A percentile compares a stretch with the other conserved stretches of the same genome.
Conservation (phyloP, 2,329 filamentous ascomycete genomes). For the Ceratocystis papillata region DNA sequence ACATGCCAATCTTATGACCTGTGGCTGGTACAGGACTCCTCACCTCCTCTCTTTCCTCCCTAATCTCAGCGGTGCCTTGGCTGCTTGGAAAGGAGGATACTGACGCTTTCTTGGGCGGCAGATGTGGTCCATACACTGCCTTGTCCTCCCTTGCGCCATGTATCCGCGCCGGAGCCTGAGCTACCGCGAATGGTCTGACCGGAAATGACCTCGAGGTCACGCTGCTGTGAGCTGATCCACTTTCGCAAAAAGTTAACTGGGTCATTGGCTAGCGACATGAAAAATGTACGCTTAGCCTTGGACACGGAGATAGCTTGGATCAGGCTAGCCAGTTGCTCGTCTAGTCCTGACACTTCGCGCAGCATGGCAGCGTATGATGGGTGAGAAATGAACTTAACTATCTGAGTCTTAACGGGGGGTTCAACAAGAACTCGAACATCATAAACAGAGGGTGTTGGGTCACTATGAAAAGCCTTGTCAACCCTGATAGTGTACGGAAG, state of each 20-base stretch:
- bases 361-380: constrained; percentile 60
- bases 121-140: constrained; percentile 47
- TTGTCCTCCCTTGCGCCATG: constrained; percentile 55
- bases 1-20: too few species aligned
- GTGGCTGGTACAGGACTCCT: not conserved
- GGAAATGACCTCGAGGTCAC: constrained; percentile 78
- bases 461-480: constrained; percentile 68
- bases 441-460: constrained; percentile 72
- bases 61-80: constrained; percentile 27
- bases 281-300: constrained; percentile 85
- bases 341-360: constrained; percentile 62
- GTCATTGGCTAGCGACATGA: constrained; percentile 65
- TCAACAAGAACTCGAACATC: constrained; percentile 78
- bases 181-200: constrained; percentile 64
- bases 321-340: constrained; percentile 75
- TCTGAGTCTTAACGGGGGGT: constrained; percentile 62
- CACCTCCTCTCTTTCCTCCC: not conserved
- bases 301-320: constrained; percentile 73
- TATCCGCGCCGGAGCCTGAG: constrained; percentile 37
- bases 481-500: constrained; percentile 89
- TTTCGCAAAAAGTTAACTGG: constrained; percentile 73
- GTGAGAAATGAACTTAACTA: constrained; percentile 56
- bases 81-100: constrained; percentile 47
- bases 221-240: constrained; percentile 85
- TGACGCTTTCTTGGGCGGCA: constrained; percentile 53